Conservation (phyloP, 2,329 filamentous ascomycete species). For the Epichloe sylvatica region DNA sequence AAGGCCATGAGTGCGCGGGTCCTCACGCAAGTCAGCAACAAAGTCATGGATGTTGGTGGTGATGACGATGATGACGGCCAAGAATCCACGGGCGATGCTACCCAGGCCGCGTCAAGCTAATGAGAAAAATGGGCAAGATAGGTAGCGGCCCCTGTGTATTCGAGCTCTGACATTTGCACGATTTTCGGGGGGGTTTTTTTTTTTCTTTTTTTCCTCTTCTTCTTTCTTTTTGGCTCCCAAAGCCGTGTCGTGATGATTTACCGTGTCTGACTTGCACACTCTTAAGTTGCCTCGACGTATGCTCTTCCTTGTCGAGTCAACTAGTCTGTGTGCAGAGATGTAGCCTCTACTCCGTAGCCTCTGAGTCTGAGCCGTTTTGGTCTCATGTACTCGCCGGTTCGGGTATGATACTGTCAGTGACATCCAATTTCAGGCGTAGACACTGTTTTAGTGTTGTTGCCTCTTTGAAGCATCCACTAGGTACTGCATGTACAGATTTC, state of each 20-base stretch:
- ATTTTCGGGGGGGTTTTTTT: background rate
- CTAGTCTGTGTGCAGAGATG: constrained; percentile 94
- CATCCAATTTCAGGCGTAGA: constrained; percentile 10
- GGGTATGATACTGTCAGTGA: constrained; percentile 19
- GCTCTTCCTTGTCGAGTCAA: constrained; percentile 71
- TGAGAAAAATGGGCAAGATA: background rate
- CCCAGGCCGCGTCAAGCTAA: background rate
- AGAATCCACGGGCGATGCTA: constrained; percentile 6
- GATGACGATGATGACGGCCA: constrained; percentile 36
- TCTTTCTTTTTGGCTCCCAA: background rate
- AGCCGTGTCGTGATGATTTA: background rate
- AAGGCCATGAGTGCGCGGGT: constrained; percentile 56
- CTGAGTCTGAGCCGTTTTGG: constrained; percentile 40
- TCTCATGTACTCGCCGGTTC: constrained; percentile 13
- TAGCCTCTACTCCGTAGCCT: constrained; percentile 29
- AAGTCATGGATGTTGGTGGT: constrained; percentile 67
- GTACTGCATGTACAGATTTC: constrained; percentile 18
- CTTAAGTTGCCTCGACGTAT: constrained; percentile 84
- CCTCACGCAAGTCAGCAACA: constrained; percentile 66
- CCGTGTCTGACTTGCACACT: constrained; percentile 51
- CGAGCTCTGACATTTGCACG: background rate
- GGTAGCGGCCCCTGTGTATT: background rate
- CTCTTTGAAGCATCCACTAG: constrained; percentile 20
- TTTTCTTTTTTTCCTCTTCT: background rate
- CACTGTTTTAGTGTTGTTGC: constrained; percentile 17